A percentile compares a stretch with the other conserved stretches of the same genome.
Evolutionary conservation across 116 monocot genomes (phyloP).

Genomic region (Iris pallida): DNA sequence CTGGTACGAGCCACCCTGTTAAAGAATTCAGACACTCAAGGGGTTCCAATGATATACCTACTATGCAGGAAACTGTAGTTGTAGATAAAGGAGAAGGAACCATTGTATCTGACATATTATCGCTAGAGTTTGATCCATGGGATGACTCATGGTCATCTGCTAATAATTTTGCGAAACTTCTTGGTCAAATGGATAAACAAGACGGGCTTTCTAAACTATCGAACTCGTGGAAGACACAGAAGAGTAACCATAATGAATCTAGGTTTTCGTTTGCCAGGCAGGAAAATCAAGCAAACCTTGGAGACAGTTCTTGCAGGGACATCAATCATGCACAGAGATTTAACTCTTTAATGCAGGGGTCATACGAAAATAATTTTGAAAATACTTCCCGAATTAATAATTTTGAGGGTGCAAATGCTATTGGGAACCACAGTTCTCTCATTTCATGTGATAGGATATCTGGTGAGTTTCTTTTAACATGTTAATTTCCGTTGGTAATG

Average conservation of each 20-base stretch:
- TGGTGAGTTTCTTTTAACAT: constrained; percentile 31
- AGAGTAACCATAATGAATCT: constrained; percentile 56
- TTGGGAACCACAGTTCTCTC: constrained; percentile 11
- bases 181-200: constrained; percentile 35
- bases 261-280: constrained; percentile 91
- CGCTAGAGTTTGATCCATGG: constrained; percentile 89
- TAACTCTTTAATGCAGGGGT: constrained; percentile 13
- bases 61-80: constrained; percentile 19
- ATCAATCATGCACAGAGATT: constrained; percentile 8
- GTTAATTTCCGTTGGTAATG: background rate
- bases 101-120: constrained; percentile 72
- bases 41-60: constrained; percentile 13
- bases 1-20: constrained; percentile 8
- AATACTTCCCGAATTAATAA: constrained; percentile 17
- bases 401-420: constrained; percentile 12
- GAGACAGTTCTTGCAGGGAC: constrained; percentile 22
- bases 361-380: constrained; percentile 17
- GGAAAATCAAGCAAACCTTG: constrained; percentile 28
- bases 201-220: constrained; percentile 32
- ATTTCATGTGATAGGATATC: constrained; percentile 26
- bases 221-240: constrained; percentile 35
- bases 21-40: constrained; percentile 15
- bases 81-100: constrained; percentile 58
- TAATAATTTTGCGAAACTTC: constrained; percentile 42
- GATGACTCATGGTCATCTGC: constrained; percentile 49